These are phyloP conservation scores for Ophiosphaerella korrae DNA, from an alignment of 2,329 filamentous ascomycete species.

Conservation along the genomic window DNA sequence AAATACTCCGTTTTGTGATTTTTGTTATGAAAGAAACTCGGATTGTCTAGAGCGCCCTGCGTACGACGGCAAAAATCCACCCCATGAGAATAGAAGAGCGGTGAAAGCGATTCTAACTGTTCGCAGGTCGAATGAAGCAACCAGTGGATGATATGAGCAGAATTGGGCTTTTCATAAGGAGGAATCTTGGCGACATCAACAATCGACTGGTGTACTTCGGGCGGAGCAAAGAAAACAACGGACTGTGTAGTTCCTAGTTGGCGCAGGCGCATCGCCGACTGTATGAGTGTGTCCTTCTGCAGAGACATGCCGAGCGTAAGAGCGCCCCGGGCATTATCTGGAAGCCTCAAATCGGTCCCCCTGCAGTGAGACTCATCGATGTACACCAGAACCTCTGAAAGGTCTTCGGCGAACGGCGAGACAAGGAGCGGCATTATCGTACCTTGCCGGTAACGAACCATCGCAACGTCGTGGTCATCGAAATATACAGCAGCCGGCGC, in stretches of 20 bases:
- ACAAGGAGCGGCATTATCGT: slow-evolving; percentile 55
- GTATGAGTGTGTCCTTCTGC: slow-evolving; percentile 66
- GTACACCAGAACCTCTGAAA: slow-evolving; percentile 61
- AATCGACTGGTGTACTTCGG: slow-evolving; percentile 67
- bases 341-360: slow-evolving; percentile 63
- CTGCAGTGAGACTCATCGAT: slow-evolving; percentile 66
- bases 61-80: slow-evolving; percentile 63
- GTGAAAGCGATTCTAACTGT: slow-evolving; percentile 63
- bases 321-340: slow-evolving; percentile 54
- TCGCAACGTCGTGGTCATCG: slow-evolving; percentile 52
- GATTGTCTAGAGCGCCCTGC: slow-evolving; percentile 54
- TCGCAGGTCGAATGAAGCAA: slow-evolving; percentile 68
- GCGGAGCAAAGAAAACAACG: slow-evolving; percentile 60
- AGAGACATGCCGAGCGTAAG: slow-evolving; percentile 62
- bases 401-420: slow-evolving; percentile 60
- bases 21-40: slow-evolving; percentile 47
- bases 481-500: slow-evolving; percentile 62
- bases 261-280: slow-evolving; percentile 71
- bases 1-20: slow-evolving; percentile 49
- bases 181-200: slow-evolving; percentile 34
- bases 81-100: slow-evolving; percentile 65
- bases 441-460: slow-evolving; percentile 51
- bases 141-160: slow-evolving; percentile 63
- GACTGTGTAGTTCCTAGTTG: slow-evolving; percentile 64
- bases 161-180: slow-evolving; percentile 43